Conservation (phyloP, 495 filamentous ascomycete species). For the Tuber indicum region DNA sequence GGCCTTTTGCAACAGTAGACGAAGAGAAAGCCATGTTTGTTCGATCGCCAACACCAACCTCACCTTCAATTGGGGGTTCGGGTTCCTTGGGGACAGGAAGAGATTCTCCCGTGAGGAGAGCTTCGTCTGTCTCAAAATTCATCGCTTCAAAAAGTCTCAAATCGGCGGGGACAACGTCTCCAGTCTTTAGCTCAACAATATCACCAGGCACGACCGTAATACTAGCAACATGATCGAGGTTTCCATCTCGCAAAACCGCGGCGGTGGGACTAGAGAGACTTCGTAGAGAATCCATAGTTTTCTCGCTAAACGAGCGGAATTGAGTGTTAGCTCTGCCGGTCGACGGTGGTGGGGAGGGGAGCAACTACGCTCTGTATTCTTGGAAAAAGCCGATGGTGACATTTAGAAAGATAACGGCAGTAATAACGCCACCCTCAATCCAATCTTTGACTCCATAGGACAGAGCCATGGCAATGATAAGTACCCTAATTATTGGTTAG, state of each 20-base stretch:
- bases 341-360: neutral
- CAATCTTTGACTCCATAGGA: constrained; percentile 74
- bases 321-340: constrained; percentile 3
- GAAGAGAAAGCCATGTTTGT: constrained; percentile 65
- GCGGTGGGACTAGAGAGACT: constrained; percentile 74
- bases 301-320: constrained; percentile 47
- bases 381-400: constrained; percentile 73
- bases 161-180: constrained; percentile 77
- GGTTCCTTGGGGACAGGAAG: constrained; percentile 53
- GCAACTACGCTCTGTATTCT: constrained; percentile 60
- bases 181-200: constrained; percentile 70
- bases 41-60: constrained; percentile 58
- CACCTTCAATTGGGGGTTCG: constrained; percentile 45
- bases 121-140: constrained; percentile 68
- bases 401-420: constrained; percentile 74
- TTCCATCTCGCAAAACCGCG: constrained; percentile 65
- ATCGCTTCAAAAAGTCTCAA: constrained; percentile 67
- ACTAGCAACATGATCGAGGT: constrained; percentile 58
- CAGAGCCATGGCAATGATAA: constrained; percentile 76
- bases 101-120: constrained; percentile 67
- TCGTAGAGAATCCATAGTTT: constrained; percentile 75
- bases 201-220: constrained; percentile 76
- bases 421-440: constrained; percentile 76
- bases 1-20: constrained; percentile 61
- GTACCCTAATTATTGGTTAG: constrained; percentile 48